Evolutionary conservation across 1,284 basidiomycete genomes (phyloP), one percentile per base, ranked within the genome.

Genomic region (Sanghuangporus weigelae): DNA sequence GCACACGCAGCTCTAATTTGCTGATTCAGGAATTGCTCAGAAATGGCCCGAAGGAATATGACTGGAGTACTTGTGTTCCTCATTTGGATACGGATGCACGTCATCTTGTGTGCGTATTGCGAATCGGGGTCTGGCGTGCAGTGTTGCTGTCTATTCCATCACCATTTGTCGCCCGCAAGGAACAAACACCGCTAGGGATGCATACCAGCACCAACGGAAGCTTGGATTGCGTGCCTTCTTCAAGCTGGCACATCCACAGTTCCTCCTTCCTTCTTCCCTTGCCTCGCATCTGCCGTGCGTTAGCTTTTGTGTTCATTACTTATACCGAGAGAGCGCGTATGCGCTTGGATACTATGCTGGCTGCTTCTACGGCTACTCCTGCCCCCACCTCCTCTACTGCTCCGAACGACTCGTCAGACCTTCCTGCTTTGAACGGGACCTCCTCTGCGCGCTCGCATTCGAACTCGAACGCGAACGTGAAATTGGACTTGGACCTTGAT

Each of bases 81-180:
- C 59, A 64, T 64, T 61, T 57, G 56, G 63, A 38, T 11, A 31
- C 38, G 21, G 35, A 35, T 49, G 60, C 55, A 59, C 60, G 63
- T 56, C 51, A 64, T 64, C 60, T 61, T 51, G 63, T 61, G 63
- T 46, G 55, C 59, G 36, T 61, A 64, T 64, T 61, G 59, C 63
- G 63, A 64, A 64, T 64, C 42, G 42, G n/a, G 7, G 44, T 16
- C 26, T 49, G 19, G 26, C 36, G 12, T 46, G 44, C 26, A 19
- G 26, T 35, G 38, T 10, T 54, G 26, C 48, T 48, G 53, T 35
- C 8, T 36, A 38, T 21, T 12, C 60, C 53, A 54, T 23, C 50
- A 26, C 35, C 23, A 56, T 55, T 49, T 36, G 10, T 35, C 35
- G 50, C 46, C 14, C 31, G 38, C 51, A 40, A 39, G 19, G 48